Evolutionary conservation across 75 land plant genomes (phyloP), one percentile per base, ranked within the genome.

Genomic region (Chamaecyparis obtusa): DNA sequence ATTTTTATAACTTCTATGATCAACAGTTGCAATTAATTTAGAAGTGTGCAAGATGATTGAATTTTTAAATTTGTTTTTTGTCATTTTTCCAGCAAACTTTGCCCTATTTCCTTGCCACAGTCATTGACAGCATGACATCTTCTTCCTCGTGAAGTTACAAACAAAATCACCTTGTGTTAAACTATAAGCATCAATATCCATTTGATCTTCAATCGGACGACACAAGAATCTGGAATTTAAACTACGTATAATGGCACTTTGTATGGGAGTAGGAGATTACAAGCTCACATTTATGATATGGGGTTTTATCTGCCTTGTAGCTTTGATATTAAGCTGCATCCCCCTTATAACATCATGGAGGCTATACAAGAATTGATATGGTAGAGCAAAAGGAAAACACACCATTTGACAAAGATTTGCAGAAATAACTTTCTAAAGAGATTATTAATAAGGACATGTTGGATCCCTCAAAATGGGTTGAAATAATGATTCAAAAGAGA

Each of bases 251-350:
- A 75, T 36, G 78, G 90, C 15, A n/a, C 77, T n/a, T 48, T 95
- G 98, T 90, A 51, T 91, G 14, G 98, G 97, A 13, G 13, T 72
- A 4, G 84, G 83, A 19, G 95, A 97, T 56, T 96, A 91, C 86
- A 77, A 81, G 48, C 71, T 19, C 9, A 93, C 93, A 14, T 96
- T 95, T 64, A 56, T 92, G 13, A 81, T 91, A 6, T 94, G 94
- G 98, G 94, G 92, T 0, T 91, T 85, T 14, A 75, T 95, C 79
- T 91, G 91, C 41, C 82, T 87, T 3, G 9, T 94, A 11, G 98
- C 96, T 33, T 89, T 88, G 3, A 30, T 90, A 13, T 51, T 86
- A 11, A 85, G 88, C 46, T 54, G 81, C 75, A 54, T 88, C n/a
- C 37, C 88, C 43, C 72, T 85, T 17, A 55, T 90, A 7, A 85